Evolutionary conservation across 2,329 filamentous ascomycete genomes (phyloP).

Genomic region (Fusarium newnesense): DNA sequence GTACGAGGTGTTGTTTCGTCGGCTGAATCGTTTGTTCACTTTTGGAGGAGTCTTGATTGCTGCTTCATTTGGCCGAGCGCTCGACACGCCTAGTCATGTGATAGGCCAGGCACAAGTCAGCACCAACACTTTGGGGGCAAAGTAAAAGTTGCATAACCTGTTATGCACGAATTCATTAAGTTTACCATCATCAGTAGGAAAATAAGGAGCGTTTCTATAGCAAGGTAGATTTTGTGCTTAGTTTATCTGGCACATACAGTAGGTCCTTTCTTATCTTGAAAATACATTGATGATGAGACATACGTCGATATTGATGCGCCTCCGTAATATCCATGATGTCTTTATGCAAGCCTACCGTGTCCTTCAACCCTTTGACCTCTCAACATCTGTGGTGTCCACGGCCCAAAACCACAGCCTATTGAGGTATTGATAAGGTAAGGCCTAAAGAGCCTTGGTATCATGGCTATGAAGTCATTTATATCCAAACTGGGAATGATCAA

Average conservation of each 20-base stretch:
- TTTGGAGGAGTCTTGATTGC: slow-evolving; percentile 19
- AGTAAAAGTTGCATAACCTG: background rate
- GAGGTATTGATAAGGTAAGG: background rate
- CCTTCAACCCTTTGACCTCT: background rate
- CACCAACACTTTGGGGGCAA: background rate
- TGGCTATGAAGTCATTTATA: background rate
- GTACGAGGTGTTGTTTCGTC: slow-evolving; percentile 8
- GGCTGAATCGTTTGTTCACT: background rate
- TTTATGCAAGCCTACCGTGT: background rate
- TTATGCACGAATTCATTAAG: background rate
- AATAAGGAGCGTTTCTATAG: background rate
- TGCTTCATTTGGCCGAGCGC: slow-evolving; percentile 13
- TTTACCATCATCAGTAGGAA: background rate
- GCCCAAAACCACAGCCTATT: background rate
- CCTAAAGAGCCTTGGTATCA: background rate
- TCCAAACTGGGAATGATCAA: slow-evolving; percentile 4
- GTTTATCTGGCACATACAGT: background rate
- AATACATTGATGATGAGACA: background rate
- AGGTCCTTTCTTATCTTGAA: background rate
- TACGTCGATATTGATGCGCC: background rate
- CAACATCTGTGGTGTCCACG: slow-evolving; percentile 22
- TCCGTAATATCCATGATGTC: background rate
- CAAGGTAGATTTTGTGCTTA: background rate
- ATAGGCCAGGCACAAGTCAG: slow-evolving; percentile 40
- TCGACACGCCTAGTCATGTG: slow-evolving; percentile 27